Evolutionary conservation across 768 basidiomycete genomes (phyloP), one percentile per base, ranked within the genome.

Genomic region (Lactarius tabidus): DNA sequence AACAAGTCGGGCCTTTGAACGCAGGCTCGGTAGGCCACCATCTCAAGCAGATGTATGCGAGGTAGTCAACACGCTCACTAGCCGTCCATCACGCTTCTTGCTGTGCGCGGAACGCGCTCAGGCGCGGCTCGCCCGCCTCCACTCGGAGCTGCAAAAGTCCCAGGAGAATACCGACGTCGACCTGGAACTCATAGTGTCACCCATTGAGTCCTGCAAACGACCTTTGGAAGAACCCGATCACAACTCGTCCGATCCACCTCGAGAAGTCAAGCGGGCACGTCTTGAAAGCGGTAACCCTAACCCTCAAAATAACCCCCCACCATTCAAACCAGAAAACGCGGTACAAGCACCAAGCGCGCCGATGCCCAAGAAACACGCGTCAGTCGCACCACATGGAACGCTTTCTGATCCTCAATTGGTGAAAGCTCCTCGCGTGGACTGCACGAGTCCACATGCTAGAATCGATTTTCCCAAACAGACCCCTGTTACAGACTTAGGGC

Each of bases 61-160:
- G 39, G 65, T 55, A 1, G 23, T 61, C 55, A 18, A 45, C 26
- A 17, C 56, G 10, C 59, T 51, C 23, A 26, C 20, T 18, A 43
- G 54, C 4, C 23, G 35, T 23, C 6, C 31, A 3, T 62, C 59
- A 12, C 5, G 18, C 20, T 65, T 65, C 39, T 29, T 65, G 29
- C 29, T 18, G 20, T 60, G 57, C 43, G 60, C 54, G 10, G 6
- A 33, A 52, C 60, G 60, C 33, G 60, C 48, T 36, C 64, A 65
- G 56, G 55, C 61, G n/a, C 55, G 56, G 55, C 64, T 65, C 18
- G 59, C 60, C 3, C 14, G 35, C 29, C 43, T 65, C 18, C 45
- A 65, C 9, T 23, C 23, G 8, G 52, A 57, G 26, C 55, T 65
- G 10, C 60, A 65, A 41, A 56, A 12, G 6, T 31, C 43, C 14